Evolutionary conservation across 352 stramenopile genomes (phyloP).

Genomic region (Plasmopara halstedii): DNA sequence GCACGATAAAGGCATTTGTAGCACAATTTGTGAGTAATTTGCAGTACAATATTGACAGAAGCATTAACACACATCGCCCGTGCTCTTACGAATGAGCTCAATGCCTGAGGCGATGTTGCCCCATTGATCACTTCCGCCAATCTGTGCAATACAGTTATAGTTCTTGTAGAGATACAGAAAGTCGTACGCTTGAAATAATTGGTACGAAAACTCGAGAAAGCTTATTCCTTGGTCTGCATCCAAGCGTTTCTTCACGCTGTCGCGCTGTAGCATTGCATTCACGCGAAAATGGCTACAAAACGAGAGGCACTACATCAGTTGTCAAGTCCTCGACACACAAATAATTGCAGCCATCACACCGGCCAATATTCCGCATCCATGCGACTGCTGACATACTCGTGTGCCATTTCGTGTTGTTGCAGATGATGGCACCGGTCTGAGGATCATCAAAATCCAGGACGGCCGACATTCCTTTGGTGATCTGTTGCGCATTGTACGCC

Average conservation of each 20-base stretch:
- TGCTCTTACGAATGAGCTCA: constrained; percentile 92
- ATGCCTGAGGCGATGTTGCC: constrained; percentile 98
- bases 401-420: constrained; percentile 99
- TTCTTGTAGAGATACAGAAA: constrained; percentile 94
- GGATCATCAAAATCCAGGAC: constrained; percentile 92
- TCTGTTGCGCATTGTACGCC: constrained; percentile 81
- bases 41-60: not conserved
- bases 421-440: constrained; percentile 88
- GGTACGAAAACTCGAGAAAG: constrained; percentile 99
- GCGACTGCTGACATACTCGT: constrained; percentile 90
- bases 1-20: not conserved
- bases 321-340: not conserved
- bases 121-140: constrained; percentile 99
- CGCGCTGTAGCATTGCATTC: constrained; percentile 97
- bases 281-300: constrained; percentile 90
- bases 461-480: constrained; percentile 88
- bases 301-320: not conserved
- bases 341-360: constrained; percentile 15
- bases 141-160: constrained; percentile 91
- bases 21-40: not conserved
- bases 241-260: constrained; percentile 97
- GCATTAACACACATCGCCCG: constrained; percentile 38
- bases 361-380: constrained; percentile 96
- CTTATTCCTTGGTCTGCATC: constrained; percentile 92
- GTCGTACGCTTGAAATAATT: constrained; percentile 99